Conservation (phyloP, 2,329 filamentous ascomycete genomes). For the Phaeoacremonium minimum region DNA sequence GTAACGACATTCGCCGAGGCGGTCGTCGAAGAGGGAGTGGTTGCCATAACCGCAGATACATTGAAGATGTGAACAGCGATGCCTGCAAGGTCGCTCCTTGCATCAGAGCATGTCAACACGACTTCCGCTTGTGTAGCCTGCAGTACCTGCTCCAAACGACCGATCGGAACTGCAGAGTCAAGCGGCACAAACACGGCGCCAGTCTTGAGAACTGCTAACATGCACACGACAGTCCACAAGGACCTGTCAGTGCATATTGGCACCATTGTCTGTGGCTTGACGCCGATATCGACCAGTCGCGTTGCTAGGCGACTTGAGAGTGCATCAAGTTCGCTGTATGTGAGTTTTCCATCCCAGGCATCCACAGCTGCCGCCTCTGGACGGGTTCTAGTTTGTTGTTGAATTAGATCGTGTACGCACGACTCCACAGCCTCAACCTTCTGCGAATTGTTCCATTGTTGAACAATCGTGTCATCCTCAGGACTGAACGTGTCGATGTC, state of each 20-base stretch:
- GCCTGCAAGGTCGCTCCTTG: too few relatives aligned
- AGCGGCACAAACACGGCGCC: constrained; percentile 18
- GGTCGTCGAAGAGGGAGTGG: constrained; percentile 1
- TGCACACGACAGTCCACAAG: constrained; percentile 10
- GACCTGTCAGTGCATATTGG: constrained; percentile 18
- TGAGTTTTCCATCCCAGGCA: constrained; percentile 12
- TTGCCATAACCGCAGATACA: constrained; percentile 3
- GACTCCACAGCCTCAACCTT: not conserved
- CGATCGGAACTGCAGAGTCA: constrained; percentile 9
- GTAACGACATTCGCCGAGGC: too few relatives aligned
- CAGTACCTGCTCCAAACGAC: constrained; percentile 10
- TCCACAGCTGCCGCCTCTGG: constrained; percentile 6
- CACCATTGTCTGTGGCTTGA: constrained; percentile 11
- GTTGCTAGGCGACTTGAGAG: constrained; percentile 9
- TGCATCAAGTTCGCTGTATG: constrained; percentile 10
- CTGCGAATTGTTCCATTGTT: not conserved
- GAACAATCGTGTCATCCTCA: too few relatives aligned
- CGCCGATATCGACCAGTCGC: constrained; percentile 7
- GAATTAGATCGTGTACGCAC: not conserved
- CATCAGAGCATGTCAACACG: too few relatives aligned
- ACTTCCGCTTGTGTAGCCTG: constrained; percentile 7
- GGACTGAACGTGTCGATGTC: too few relatives aligned
- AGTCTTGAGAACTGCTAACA: constrained; percentile 17
- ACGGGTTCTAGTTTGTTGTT: not conserved
- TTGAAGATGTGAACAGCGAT: not conserved